Conservation (phyloP, 2,329 filamentous ascomycete genomes). For the Tolypocladium amazonense region DNA sequence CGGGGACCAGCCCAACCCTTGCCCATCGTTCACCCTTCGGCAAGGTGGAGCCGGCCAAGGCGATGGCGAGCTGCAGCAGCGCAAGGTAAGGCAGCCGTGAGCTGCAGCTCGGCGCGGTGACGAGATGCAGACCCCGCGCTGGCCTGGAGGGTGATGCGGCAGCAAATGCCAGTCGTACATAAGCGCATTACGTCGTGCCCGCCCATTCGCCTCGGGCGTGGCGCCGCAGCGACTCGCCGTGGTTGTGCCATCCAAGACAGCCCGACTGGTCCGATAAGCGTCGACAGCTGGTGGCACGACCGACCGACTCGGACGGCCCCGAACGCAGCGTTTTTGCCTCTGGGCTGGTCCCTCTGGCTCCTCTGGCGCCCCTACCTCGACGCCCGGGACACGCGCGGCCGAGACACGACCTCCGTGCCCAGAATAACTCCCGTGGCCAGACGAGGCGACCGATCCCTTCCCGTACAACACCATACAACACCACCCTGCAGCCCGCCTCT, state of each 20-base stretch:
- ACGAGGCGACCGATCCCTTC: not conserved
- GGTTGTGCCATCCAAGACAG: not conserved
- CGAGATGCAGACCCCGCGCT: not conserved
- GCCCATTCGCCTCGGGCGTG: slow-evolving; percentile 11
- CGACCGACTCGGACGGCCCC: too few relatives aligned
- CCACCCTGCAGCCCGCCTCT: not conserved
- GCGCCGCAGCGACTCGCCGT: not conserved
- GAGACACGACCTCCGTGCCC: not conserved
- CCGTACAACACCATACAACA: not conserved
- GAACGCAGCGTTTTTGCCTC: too few relatives aligned
- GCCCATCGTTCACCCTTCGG: not conserved
- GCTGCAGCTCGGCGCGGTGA: too few relatives aligned
- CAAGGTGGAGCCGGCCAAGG: not conserved
- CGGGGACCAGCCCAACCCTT: too few relatives aligned
- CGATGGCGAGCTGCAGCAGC: not conserved
- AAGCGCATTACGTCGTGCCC: slow-evolving; percentile 16
- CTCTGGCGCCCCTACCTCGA: not conserved
- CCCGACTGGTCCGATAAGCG: not conserved
- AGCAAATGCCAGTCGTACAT: slow-evolving; percentile 2
- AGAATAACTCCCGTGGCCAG: not conserved
- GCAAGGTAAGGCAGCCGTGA: too few relatives aligned
- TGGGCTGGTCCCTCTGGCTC: not conserved
- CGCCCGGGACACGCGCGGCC: not conserved
- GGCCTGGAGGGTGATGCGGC: not conserved
- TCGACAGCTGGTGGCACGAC: not conserved